Evolutionary conservation across 495 filamentous ascomycete species (phyloP).

Genomic region (Penicillium diatomitis): DNA sequence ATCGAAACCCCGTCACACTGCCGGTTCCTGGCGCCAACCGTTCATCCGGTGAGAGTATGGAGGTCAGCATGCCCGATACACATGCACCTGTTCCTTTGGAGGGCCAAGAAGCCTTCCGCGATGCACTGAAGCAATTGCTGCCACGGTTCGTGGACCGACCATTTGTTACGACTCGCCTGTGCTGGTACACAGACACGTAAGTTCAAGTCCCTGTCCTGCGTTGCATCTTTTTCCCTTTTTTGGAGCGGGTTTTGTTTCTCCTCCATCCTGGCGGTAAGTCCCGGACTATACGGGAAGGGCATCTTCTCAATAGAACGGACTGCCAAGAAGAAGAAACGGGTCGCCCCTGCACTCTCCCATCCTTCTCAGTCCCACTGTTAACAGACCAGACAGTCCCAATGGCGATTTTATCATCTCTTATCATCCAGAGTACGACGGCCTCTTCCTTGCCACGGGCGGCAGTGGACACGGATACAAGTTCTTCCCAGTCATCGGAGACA

Average conservation of each 20-base stretch:
- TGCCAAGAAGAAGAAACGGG: neutral
- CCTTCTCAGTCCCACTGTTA: neutral
- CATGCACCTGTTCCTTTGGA: slow-evolving; percentile 45
- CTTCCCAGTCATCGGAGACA: slow-evolving; percentile 73
- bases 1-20: slow-evolving; percentile 54
- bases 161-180: slow-evolving; percentile 64
- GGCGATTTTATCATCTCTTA: slow-evolving; percentile 76
- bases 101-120: slow-evolving; percentile 50
- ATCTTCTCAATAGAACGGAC: too few relatives aligned
- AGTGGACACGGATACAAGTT: slow-evolving; percentile 89
- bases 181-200: slow-evolving; percentile 82
- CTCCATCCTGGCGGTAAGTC: neutral
- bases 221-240: neutral
- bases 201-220: slow-evolving; percentile 1
- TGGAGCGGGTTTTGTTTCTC: neutral
- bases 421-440: slow-evolving; percentile 53
- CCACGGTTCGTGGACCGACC: slow-evolving; percentile 54
- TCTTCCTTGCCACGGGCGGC: slow-evolving; percentile 79
- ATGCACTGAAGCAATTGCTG: slow-evolving; percentile 51
- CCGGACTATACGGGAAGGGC: neutral
- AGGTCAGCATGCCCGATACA: slow-evolving; percentile 30
- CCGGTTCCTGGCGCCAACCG: slow-evolving; percentile 23
- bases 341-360: neutral
- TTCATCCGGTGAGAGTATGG: slow-evolving; percentile 21
- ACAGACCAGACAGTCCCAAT: slow-evolving; percentile 32